Conservation (phyloP, 768 basidiomycete genomes). For the Lactifluus pinguis region DNA sequence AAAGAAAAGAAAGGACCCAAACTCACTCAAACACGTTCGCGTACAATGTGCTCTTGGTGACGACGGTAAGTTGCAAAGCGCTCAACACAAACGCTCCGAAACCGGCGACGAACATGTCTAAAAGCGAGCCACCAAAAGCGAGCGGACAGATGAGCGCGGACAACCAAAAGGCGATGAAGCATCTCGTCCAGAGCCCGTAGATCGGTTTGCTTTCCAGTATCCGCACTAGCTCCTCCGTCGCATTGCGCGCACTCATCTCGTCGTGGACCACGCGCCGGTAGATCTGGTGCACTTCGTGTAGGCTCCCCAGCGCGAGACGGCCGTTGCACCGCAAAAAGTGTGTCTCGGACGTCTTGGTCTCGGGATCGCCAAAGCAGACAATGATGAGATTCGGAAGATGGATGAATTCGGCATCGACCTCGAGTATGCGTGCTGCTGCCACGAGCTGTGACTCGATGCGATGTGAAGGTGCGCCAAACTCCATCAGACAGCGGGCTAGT, state of each 20-base stretch:
- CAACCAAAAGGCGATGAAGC: constrained; percentile 57
- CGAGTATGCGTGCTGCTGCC: constrained; percentile 81
- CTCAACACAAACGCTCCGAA: constrained; percentile 56
- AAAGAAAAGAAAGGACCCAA: background rate
- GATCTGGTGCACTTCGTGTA: constrained; percentile 76
- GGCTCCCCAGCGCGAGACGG: constrained; percentile 69
- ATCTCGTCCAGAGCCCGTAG: constrained; percentile 54
- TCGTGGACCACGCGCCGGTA: constrained; percentile 90
- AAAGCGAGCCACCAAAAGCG: constrained; percentile 74
- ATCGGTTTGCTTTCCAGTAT: constrained; percentile 57
- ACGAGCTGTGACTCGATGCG: constrained; percentile 88
- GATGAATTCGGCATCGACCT: constrained; percentile 87
- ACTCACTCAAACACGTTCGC: constrained; percentile 89
- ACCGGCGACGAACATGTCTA: constrained; percentile 83
- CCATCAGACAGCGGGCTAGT: constrained; percentile 81
- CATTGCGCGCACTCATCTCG: constrained; percentile 76
- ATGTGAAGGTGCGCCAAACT: constrained; percentile 88
- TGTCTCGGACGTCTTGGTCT: constrained; percentile 83
- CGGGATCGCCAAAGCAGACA: constrained; percentile 82
- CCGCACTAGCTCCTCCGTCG: constrained; percentile 50
- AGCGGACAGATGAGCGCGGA: constrained; percentile 76
- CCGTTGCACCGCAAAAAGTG: constrained; percentile 79
- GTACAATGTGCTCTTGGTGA: constrained; percentile 69
- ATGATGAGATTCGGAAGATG: constrained; percentile 77
- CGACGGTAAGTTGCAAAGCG: constrained; percentile 64